A percentile compares a stretch with the other conserved stretches of the same genome.
Conservation (phyloP, 306 rosid species). For the Psophocarpus tetragonolobus region DNA sequence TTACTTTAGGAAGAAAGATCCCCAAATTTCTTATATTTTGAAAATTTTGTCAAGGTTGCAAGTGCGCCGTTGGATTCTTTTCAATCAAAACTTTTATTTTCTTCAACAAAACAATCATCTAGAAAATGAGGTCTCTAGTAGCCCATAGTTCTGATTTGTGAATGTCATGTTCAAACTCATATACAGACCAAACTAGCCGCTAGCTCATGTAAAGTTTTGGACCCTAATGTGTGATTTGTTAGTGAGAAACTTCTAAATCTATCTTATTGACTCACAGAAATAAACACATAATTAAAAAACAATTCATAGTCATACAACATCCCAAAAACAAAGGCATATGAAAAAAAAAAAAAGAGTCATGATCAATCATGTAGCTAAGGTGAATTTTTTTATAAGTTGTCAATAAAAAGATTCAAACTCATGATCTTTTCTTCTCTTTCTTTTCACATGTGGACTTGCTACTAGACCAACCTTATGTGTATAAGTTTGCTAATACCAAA, state of each 20-base stretch:
- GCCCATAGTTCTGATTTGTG: background rate
- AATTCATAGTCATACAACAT: too few relatives aligned
- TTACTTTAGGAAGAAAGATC: background rate
- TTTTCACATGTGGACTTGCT: too few relatives aligned
- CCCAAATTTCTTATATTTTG: background rate
- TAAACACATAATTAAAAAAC: background rate
- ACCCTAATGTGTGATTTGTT: background rate
- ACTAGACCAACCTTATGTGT: too few relatives aligned
- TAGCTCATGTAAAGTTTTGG: background rate
- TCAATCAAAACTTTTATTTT: background rate
- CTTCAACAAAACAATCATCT: background rate
- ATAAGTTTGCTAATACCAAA: too few relatives aligned
- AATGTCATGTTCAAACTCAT: conserved; percentile 5
- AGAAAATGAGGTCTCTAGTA: conserved; percentile 10
- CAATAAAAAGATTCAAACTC: too few relatives aligned
- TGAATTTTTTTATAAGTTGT: too few relatives aligned
- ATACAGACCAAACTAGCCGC: background rate
- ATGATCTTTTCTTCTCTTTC: too few relatives aligned
- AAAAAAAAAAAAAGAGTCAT: too few relatives aligned
- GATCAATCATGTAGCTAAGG: too few relatives aligned
- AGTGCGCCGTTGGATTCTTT: background rate
- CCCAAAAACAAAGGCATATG: background rate
- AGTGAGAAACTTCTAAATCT: background rate
- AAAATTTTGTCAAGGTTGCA: background rate
- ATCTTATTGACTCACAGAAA: background rate